These are phyloP conservation scores for Xanthoceras sorbifolium DNA, from an alignment of 345 rosid genomes.

Conservation along the genomic window DNA sequence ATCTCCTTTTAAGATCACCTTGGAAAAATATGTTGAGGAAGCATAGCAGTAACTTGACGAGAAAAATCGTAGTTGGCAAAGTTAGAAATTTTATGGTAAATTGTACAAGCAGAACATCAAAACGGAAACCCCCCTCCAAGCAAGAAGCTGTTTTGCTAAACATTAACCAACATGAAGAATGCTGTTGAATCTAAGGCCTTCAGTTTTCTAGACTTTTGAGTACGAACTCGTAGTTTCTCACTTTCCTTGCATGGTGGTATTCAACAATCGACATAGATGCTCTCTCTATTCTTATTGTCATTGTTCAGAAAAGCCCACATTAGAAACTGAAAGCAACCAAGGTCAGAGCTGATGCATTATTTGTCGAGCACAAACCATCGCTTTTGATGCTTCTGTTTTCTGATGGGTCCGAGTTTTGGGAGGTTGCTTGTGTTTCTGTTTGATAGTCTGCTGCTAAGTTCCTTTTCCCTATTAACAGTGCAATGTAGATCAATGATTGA, in stretches of 20 bases:
- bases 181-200: background rate
- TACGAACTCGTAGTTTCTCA: background rate
- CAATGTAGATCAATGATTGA: background rate
- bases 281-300: background rate
- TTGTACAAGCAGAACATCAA: too few relatives aligned
- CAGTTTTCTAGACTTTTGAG: background rate
- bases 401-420: background rate
- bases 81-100: background rate
- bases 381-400: background rate
- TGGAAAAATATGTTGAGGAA: background rate
- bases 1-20: background rate
- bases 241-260: background rate
- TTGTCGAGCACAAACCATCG: background rate
- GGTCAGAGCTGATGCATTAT: background rate
- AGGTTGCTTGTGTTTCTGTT: background rate
- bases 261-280: background rate
- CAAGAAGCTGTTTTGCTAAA: background rate
- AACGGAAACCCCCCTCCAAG: background rate
- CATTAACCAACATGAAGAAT: background rate
- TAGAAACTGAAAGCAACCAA: background rate
- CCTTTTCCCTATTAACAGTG: background rate
- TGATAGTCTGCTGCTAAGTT: background rate
- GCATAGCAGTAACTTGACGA: background rate
- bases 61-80: background rate
- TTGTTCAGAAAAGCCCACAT: background rate